Base-by-base conservation (phyloP, 1,139 yeast species). In the Zhuliangozyma parablackwelliae region DNA sequence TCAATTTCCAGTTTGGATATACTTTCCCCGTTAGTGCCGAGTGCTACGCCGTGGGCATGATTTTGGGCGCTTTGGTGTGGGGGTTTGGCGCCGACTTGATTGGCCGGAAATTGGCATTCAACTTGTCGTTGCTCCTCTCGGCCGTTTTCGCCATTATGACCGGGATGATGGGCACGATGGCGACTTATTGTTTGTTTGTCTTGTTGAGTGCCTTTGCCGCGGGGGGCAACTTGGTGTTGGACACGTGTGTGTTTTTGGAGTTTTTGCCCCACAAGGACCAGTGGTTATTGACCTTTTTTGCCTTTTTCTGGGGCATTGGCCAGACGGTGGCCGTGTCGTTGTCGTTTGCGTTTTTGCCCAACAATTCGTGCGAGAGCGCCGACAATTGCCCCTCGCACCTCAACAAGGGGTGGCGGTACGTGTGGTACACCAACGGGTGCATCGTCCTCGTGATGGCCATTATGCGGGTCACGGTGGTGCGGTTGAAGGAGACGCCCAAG, bases 251-350 rank as follows among this genome's bases (percentile, higher is more conserved):
- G 6, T 77, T 79, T 46, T 57, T 80, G 39, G 85, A 80, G 50
- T 77, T 67, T 45, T 56, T 78, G 40, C 84, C 85, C 2, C 61
- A 63, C 31, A 70, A 69, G 35, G 60, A 69, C 46, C 80, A 76
- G 48, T 76, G 72, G 68, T 55, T 79, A 41, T 63, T 76, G 37
- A 76, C 82, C 0, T 60, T 75, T 28, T 65, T 78, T 63, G 82
- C 84, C 7, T 59, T 65, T 24, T 78, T 75, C 63, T 79, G 84
- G 83, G 82, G 81, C 40, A 54, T 79, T 36, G 84, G 84, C 30
- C 82, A 78, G 54, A 71, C 80, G 0, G 59, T 78, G 33, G 74
- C 80, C 7, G 64, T 64, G 21, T 60, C 75, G n/a, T 50, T 76
- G 30, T 73, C 80, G 6, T 78, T 80, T 78, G 80, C 78, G 0